A percentile compares a stretch with the other conserved stretches of the same genome.
Conservation (phyloP, 176 grass and related monocot species). For the Hordeum vulgare region MorexV3_pseudomolecules_assembly NC_058520.1:600770750-600771249, state of each 20-base stretch:
- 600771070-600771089: neutral
- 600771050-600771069: neutral
- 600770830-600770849: no score
- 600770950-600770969: no score
- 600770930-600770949: no score
- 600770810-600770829: neutral
- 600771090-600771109: neutral
- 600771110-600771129: neutral
- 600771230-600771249: neutral
- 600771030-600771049: neutral
- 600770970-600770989: neutral
- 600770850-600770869: no score
- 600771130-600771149: neutral
- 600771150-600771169: neutral
- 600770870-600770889: no score
- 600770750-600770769: neutral
- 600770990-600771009: no score
- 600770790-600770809: neutral
- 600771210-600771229: neutral
- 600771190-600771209: neutral
- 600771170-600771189: neutral
- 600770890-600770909: no score
- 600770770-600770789: neutral
- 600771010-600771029: no score
- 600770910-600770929: no score